phyloP scores from a whole-genome alignment of 2,329 filamentous ascomycete species.

The Aspergillus jensenii region DNA sequence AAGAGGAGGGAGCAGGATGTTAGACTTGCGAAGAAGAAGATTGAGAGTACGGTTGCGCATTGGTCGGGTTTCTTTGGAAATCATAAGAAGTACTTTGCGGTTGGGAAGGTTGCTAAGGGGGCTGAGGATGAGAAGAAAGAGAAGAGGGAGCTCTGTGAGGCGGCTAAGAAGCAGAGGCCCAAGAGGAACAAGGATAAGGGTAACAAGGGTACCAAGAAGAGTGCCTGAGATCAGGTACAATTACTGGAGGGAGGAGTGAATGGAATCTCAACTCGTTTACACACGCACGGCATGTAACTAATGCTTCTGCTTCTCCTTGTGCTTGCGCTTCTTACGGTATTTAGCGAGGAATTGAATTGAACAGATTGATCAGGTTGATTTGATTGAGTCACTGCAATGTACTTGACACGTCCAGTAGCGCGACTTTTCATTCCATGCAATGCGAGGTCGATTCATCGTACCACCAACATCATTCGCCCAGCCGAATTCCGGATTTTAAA shows the following conservation, averaged over 20 bases:
- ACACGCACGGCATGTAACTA: not conserved
- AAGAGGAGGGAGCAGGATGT: conserved; percentile 62
- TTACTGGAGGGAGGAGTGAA: not conserved
- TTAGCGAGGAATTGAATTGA: conserved; percentile 17
- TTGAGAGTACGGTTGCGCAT: conserved; percentile 67
- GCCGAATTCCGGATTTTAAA: conserved; percentile 36
- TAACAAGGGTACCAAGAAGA: conserved; percentile 34
- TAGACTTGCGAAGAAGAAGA: conserved; percentile 62
- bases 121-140: conserved; percentile 49
- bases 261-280: not conserved
- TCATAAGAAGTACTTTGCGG: conserved; percentile 76
- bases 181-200: conserved; percentile 33
- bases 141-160: conserved; percentile 66
- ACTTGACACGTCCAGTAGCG: conserved; percentile 32
- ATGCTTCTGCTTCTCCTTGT: not conserved
- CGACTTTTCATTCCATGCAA: conserved; percentile 31
- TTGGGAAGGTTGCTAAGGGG: conserved; percentile 67
- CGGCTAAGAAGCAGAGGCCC: conserved; percentile 67
- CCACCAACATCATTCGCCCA: conserved; percentile 37
- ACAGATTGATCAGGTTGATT: conserved; percentile 21
- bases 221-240: not conserved
- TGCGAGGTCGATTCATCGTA: conserved; percentile 30
- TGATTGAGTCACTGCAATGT: conserved; percentile 30
- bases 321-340: not conserved
- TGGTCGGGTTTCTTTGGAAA: conserved; percentile 84